Evolutionary conservation across 129 eudicot genomes (phyloP).

Genomic region (Flaveria brownii): DNA sequence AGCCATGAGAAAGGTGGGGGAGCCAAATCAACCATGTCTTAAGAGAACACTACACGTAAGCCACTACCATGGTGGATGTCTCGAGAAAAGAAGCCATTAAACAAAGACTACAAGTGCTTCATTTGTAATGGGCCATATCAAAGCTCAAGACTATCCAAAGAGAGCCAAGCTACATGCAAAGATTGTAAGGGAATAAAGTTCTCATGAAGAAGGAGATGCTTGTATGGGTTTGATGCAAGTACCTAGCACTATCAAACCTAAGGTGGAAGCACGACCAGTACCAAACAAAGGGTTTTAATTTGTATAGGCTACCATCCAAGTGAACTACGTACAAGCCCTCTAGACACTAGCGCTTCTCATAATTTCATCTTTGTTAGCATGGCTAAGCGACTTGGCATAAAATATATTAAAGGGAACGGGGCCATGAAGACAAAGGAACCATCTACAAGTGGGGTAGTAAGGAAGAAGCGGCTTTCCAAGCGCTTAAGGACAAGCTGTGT

Average conservation of each 20-base stretch:
- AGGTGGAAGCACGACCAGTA: too few species aligned
- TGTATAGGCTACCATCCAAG: background rate
- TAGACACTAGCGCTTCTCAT: too few species aligned
- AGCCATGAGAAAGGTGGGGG: background rate
- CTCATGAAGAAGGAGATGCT: background rate
- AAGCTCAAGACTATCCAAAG: too few species aligned
- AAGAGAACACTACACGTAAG: too few species aligned
- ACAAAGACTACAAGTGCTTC: too few species aligned
- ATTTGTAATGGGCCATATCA: too few species aligned
- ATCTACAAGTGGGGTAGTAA: too few species aligned
- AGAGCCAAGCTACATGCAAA: background rate
- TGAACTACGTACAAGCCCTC: background rate
- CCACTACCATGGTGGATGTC: too few species aligned
- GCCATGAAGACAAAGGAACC: background rate
- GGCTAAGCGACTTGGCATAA: background rate
- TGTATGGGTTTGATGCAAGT: background rate
- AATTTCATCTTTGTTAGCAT: background rate
- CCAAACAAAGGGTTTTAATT: background rate
- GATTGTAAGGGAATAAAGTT: background rate
- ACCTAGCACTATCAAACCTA: background rate
- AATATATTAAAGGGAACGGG: background rate
- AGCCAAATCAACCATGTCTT: background rate
- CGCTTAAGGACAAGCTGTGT: too few species aligned
- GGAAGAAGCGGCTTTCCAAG: too few species aligned
- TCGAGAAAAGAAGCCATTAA: too few species aligned